phyloP scores from a whole-genome alignment of 2,329 filamentous ascomycete genomes.

The Talaromyces piceae region DNA sequence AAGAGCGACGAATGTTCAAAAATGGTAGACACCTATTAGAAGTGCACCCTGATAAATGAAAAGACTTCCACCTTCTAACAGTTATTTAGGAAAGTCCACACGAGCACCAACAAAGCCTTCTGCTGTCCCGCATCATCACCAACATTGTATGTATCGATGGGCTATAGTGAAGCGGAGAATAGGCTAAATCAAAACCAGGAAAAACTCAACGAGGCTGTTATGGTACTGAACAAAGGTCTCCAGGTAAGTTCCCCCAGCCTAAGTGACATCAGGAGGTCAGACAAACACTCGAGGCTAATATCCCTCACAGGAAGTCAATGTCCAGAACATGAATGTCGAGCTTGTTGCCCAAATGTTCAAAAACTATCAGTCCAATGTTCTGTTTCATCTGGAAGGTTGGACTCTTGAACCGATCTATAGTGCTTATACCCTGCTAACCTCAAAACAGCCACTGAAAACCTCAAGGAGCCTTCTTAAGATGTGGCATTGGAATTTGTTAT shows the following conservation, averaged over 20 bases:
- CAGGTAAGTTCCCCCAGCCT: conserved; percentile 49
- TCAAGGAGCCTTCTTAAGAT: conserved; percentile 65
- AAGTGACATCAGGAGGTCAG: background rate
- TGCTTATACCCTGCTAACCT: background rate
- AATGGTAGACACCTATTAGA: background rate
- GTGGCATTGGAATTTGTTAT: conserved; percentile 1
- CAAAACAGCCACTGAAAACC: conserved; percentile 66
- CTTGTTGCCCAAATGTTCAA: conserved; percentile 99
- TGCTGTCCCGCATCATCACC: conserved; percentile 91
- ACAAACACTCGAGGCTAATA: background rate
- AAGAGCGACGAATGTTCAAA: background rate
- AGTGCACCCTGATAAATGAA: no score
- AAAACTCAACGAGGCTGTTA: conserved; percentile 90
- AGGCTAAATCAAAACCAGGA: conserved; percentile 68
- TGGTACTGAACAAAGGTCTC: conserved; percentile 86
- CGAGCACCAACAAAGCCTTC: conserved; percentile 90
- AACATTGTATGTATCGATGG: conserved; percentile 63
- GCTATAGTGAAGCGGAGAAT: no score
- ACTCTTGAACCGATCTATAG: background rate
- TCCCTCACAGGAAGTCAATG: conserved; percentile 73
- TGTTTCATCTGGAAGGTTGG: conserved; percentile 93
- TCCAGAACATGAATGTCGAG: conserved; percentile 98
- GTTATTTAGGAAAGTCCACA: conserved; percentile 74
- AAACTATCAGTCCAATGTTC: conserved; percentile 96
- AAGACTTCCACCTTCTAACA: background rate